These are phyloP conservation scores for Rhodotorula sp. DNA, from an alignment of 1,284 basidiomycete genomes.

Conservation along the genomic window DNA sequence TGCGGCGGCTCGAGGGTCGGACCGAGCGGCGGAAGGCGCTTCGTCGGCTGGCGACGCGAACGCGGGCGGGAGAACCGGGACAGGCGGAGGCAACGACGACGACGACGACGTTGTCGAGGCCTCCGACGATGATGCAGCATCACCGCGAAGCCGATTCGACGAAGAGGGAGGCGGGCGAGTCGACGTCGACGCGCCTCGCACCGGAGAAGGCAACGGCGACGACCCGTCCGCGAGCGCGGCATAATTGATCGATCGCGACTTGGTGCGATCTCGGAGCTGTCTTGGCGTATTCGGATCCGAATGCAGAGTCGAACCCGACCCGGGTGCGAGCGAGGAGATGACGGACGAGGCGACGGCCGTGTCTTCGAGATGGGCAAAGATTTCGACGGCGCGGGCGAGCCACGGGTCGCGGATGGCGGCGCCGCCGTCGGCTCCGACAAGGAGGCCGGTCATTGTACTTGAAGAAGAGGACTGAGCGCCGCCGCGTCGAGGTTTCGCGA, in stretches of 20 bases:
- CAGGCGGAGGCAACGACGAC: not conserved
- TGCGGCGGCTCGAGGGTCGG: not conserved
- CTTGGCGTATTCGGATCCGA: conserved; percentile 6
- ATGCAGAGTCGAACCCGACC: not conserved
- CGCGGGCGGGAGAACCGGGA: not conserved
- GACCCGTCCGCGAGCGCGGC: conserved; percentile 13
- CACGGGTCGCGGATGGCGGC: conserved; percentile 11
- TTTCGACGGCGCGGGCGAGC: conserved; percentile 26
- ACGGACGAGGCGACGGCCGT: not conserved
- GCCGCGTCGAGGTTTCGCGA: not conserved
- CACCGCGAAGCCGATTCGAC: not conserved
- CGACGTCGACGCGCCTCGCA: not conserved
- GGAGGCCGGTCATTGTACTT: too few relatives aligned
- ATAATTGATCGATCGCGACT: conserved; percentile 8
- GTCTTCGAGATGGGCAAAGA: conserved; percentile 23
- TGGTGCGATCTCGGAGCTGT: conserved; percentile 28
- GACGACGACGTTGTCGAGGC: too few relatives aligned
- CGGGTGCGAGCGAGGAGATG: not conserved
- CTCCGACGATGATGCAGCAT: not conserved
- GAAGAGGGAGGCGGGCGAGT: not conserved
- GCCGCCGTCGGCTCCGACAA: not conserved
- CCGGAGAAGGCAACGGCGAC: not conserved
- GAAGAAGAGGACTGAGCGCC: not conserved
- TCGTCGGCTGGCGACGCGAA: not conserved
- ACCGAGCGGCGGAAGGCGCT: not conserved